Conservation (phyloP, 2,329 filamentous ascomycete genomes). For the Penicillium sp. region DNA sequence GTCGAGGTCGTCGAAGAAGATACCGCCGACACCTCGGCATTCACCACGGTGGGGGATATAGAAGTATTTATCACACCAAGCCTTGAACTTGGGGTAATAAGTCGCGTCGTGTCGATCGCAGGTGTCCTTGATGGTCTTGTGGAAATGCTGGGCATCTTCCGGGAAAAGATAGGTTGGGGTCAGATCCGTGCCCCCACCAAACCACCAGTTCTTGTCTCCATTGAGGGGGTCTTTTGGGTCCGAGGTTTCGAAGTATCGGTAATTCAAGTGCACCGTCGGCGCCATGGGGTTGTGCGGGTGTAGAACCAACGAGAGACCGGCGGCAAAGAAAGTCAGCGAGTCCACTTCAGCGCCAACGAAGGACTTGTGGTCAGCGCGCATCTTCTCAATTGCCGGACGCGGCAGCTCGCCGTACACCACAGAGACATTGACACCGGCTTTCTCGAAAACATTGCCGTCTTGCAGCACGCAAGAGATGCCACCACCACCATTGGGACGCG, state of each 20-base stretch:
- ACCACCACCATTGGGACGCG: slow-evolving; percentile 83
- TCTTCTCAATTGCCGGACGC: slow-evolving; percentile 83
- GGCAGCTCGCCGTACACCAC: slow-evolving; percentile 93
- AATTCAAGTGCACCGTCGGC: slow-evolving; percentile 96
- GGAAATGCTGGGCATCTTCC: slow-evolving; percentile 96
- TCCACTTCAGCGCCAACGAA: slow-evolving; percentile 76
- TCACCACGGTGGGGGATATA: slow-evolving; percentile 89
- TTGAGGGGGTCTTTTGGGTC: slow-evolving; percentile 74
- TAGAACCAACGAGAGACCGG: slow-evolving; percentile 88
- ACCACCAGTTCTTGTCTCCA: slow-evolving; percentile 85
- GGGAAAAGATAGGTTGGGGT: slow-evolving; percentile 95
- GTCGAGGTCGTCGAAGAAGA: slow-evolving; percentile 98
- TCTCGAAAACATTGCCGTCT: slow-evolving; percentile 96
- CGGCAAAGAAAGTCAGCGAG: slow-evolving; percentile 90
- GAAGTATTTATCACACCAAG: slow-evolving; percentile 99
- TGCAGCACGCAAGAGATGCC: slow-evolving; percentile 94
- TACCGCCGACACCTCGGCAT: slow-evolving; percentile 85
- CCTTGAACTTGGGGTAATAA: slow-evolving; percentile 95
- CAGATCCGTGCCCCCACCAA: slow-evolving; percentile 90
- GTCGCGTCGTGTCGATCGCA: slow-evolving; percentile 91
- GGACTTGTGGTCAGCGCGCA: slow-evolving; percentile 94
- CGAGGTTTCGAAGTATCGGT: slow-evolving; percentile 97
- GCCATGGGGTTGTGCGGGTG: slow-evolving; percentile 96
- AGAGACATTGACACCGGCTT: slow-evolving; percentile 92
- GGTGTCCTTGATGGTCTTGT: slow-evolving; percentile 86